phyloP scores from a whole-genome alignment of 2,329 filamentous ascomycete genomes.

The Aurifilum marmelostoma region DNA sequence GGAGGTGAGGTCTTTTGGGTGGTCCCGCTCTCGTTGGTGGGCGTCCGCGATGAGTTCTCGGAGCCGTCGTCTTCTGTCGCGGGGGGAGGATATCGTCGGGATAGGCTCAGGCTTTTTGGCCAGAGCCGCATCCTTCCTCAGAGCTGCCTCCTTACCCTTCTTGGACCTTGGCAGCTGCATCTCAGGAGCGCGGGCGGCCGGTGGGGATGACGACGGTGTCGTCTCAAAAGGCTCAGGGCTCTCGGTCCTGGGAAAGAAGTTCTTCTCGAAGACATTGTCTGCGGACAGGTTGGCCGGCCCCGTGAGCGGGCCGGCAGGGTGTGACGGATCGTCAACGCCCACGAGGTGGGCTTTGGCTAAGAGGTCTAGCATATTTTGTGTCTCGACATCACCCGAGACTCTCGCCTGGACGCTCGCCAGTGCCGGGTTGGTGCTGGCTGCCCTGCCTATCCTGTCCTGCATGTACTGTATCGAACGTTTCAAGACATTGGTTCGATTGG shows the following conservation, averaged over 20 bases:
- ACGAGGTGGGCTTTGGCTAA: conserved; percentile 81
- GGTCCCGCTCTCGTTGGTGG: conserved; percentile 59
- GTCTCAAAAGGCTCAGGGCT: conserved; percentile 53
- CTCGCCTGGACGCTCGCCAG: conserved; percentile 84
- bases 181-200: conserved; percentile 32
- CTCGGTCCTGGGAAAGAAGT: conserved; percentile 64
- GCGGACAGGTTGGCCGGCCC: conserved; percentile 75
- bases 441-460: conserved; percentile 87
- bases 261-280: conserved; percentile 83
- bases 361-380: conserved; percentile 89
- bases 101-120: background rate
- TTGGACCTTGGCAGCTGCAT: conserved; percentile 19
- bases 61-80: conserved; percentile 41
- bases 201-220: conserved; percentile 42
- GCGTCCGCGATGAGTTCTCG: conserved; percentile 55
- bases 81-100: conserved; percentile 11
- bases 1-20: conserved; percentile 58
- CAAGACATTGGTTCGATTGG: conserved; percentile 88
- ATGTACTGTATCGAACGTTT: conserved; percentile 97
- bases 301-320: conserved; percentile 68
- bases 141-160: background rate
- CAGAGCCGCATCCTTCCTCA: background rate
- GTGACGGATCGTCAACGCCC: conserved; percentile 59
- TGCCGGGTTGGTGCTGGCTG: conserved; percentile 68
- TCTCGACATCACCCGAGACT: conserved; percentile 79